Evolutionary conservation across 2,329 filamentous ascomycete species (phyloP), one percentile per base, ranked within the genome.

Genomic region (Colletotrichum sp.): DNA sequence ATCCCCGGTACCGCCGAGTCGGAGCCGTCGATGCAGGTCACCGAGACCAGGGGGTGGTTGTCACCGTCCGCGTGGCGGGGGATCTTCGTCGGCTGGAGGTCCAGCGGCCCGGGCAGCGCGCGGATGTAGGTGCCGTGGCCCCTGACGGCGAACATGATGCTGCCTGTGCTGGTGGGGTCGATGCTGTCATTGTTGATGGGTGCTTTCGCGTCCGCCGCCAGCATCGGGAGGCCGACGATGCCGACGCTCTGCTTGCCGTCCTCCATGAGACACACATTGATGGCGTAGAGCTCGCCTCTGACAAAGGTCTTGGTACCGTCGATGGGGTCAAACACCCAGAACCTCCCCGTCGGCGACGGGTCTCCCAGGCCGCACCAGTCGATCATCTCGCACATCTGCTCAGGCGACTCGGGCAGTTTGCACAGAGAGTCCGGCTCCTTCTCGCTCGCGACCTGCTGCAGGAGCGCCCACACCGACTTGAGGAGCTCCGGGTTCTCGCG

Each of bases 261-360:
- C 36, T 88, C 83, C 5, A 92, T 80, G 5, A 92, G 85, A 3
- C 86, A 89, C 21, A 91, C 85, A 74, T 92, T 92, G 81, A 92
- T 89, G 72, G 89, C 90, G 78, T 92, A 92, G 63, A 90, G 86
- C 78, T 90, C 84, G 8, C 88, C 87, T 13, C 84, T 82, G 10
- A 92, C 84, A 70, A 90, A 92, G 1, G 89, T 91, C 82, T 89
- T 88, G 3, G 90, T 92, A 9, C 90, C 90, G 77, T 92, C 90
- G 34, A 92, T 92, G 1, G 90, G 90, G 79, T 92, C 90, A 78
- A 92, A 91, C 0, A 92, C 86, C 90, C 90, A 92, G 10, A 88
- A 87, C 16, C 90, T 81, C 9, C 86, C 87, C 66, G 69, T 6
- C 1, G 71, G 71, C 16, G 75, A 75, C 6, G 85, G 87, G 18